These are phyloP conservation scores for Cadophora malorum DNA, from an alignment of 2,329 filamentous ascomycete genomes.

Conservation along the genomic window DNA sequence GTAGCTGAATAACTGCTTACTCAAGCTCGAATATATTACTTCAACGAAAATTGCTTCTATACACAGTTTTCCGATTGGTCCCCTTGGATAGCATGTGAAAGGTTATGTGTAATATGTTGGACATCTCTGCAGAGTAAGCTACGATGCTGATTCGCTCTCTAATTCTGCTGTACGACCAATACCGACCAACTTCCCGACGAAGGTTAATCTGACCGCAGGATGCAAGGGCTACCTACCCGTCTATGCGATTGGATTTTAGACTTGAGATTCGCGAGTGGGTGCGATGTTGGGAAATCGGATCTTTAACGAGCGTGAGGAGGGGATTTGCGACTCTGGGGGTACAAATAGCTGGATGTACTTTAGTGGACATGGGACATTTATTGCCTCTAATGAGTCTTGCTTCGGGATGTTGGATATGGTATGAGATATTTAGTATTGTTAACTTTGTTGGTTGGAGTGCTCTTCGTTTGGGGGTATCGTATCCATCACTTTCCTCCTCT, in stretches of 20 bases:
- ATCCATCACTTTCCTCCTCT: conserved; percentile 11
- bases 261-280: background rate
- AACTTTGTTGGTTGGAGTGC: background rate
- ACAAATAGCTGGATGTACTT: too few species aligned
- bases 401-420: too few species aligned
- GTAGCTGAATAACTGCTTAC: too few species aligned
- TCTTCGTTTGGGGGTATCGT: conserved; percentile 8
- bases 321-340: too few species aligned
- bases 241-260: too few species aligned
- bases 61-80: background rate
- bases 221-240: background rate
- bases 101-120: background rate
- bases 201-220: background rate
- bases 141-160: background rate
- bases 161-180: background rate
- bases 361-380: too few species aligned
- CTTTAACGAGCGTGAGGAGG: too few species aligned
- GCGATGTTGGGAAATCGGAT: background rate
- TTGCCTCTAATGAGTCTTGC: too few species aligned
- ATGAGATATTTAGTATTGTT: background rate
- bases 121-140: background rate
- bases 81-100: too few species aligned
- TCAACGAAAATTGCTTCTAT: too few species aligned
- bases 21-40: too few species aligned
- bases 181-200: background rate